phyloP scores from a whole-genome alignment of 352 stramenopile genomes.

The Stramenopiles sp. region DNA sequence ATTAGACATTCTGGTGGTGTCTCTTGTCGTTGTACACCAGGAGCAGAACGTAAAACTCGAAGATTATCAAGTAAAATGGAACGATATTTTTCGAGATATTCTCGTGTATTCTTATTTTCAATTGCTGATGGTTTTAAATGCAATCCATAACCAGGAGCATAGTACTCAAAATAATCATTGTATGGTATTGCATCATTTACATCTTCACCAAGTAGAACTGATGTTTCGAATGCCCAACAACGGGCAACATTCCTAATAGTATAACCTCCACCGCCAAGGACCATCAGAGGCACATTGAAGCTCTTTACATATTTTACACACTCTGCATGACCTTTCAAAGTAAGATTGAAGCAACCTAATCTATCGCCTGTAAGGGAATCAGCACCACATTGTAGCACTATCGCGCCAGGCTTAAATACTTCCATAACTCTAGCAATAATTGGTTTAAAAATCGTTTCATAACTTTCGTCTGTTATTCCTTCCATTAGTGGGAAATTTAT shows the following conservation, averaged over 20 bases:
- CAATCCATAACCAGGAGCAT: slow-evolving; percentile 75
- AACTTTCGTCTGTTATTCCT: slow-evolving; percentile 75
- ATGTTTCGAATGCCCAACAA: slow-evolving; percentile 85
- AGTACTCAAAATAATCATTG: slow-evolving; percentile 99
- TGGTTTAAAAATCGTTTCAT: slow-evolving; percentile 79
- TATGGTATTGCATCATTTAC: slow-evolving; percentile 70
- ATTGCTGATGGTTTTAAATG: slow-evolving; percentile 47
- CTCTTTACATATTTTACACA: slow-evolving; percentile 32
- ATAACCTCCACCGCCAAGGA: slow-evolving; percentile 29
- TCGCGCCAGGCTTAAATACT: slow-evolving; percentile 32
- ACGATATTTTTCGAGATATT: slow-evolving; percentile 16
- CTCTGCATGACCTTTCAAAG: slow-evolving; percentile 34
- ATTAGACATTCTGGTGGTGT: slow-evolving; percentile 8
- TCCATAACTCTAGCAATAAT: slow-evolving; percentile 31
- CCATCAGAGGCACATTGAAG: slow-evolving; percentile 34
- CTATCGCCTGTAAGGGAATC: slow-evolving; percentile 80
- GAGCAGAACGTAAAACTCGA: slow-evolving; percentile 10
- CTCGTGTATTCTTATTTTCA: slow-evolving; percentile 33
- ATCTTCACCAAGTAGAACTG: slow-evolving; percentile 32
- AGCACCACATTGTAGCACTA: slow-evolving; percentile 86
- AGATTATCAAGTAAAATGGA: slow-evolving; percentile 15
- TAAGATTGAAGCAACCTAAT: slow-evolving; percentile 90
- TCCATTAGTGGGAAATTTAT: slow-evolving; percentile 83
- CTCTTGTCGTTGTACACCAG: slow-evolving; percentile 14
- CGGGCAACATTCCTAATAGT: slow-evolving; percentile 54